Evolutionary conservation across 2,329 filamentous ascomycete species (phyloP).

Genomic region (Ophiostoma montium): DNA sequence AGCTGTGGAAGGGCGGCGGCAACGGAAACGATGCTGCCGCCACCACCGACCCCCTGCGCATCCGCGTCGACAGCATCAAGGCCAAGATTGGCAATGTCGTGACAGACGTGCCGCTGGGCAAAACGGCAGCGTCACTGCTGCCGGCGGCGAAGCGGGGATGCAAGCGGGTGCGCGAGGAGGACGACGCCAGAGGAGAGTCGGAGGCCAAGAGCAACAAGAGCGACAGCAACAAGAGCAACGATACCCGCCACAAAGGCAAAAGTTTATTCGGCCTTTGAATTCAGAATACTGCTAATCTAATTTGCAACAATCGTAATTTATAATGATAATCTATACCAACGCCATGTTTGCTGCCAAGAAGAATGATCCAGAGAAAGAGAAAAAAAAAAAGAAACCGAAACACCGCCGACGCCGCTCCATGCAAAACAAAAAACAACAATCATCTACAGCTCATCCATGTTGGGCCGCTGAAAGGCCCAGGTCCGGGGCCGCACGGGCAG

Average conservation of each 20-base stretch:
- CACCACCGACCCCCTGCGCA: too few relatives aligned
- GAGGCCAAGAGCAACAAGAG: neutral
- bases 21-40: too few relatives aligned
- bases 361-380: neutral
- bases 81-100: conserved; percentile 63
- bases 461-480: conserved; percentile 32
- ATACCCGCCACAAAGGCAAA: neutral
- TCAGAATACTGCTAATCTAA: neutral
- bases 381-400: neutral
- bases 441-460: conserved; percentile 32
- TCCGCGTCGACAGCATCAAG: conserved; percentile 51
- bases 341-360: neutral
- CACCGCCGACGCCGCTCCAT: neutral
- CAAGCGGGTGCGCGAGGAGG: neutral
- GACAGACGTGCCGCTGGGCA: conserved; percentile 26
- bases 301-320: too few relatives aligned
- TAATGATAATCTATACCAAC: neutral
- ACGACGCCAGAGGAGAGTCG: neutral
- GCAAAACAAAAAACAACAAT: neutral
- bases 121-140: neutral
- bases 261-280: neutral
- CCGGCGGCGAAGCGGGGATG: too few relatives aligned
- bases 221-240: neutral
- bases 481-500: conserved; percentile 34
- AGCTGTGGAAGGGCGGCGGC: conserved; percentile 2